A percentile compares a stretch with the other conserved stretches of the same genome.
phyloP scores from a whole-genome alignment of 2,329 filamentous ascomycete genomes.

The Cordyceps tenuipes region DNA sequence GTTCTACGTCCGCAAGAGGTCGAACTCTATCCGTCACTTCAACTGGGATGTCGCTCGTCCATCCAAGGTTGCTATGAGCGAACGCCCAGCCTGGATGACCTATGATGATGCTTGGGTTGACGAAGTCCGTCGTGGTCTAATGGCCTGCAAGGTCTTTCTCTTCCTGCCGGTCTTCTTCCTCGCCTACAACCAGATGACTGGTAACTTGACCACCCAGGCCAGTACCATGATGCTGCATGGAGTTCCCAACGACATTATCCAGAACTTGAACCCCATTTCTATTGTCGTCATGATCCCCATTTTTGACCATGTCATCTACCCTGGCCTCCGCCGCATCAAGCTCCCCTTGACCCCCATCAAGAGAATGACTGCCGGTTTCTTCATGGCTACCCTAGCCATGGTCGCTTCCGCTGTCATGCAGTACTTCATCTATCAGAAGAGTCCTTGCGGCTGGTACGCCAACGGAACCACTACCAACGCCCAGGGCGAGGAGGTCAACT shows the following conservation, averaged over 20 bases:
- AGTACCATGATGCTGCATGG: constrained; percentile 59
- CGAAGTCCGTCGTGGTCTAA: constrained; percentile 62
- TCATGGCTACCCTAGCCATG: constrained; percentile 55
- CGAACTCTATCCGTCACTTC: constrained; percentile 53
- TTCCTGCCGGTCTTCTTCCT: constrained; percentile 60
- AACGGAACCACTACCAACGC: constrained; percentile 20
- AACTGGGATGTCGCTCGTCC: constrained; percentile 65
- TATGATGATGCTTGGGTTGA: constrained; percentile 81
- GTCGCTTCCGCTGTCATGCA: constrained; percentile 48
- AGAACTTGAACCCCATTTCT: constrained; percentile 67
- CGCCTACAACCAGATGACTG: constrained; percentile 52
- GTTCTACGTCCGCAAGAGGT: constrained; percentile 52
- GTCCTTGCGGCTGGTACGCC: constrained; percentile 51
- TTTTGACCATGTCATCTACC: constrained; percentile 62
- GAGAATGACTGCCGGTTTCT: constrained; percentile 64
- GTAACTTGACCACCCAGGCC: constrained; percentile 56
- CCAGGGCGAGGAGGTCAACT: constrained; percentile 29
- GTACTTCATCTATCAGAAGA: constrained; percentile 55
- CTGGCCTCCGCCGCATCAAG: constrained; percentile 51
- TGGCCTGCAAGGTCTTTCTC: constrained; percentile 62
- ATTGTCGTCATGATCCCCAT: constrained; percentile 69
- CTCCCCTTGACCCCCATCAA: constrained; percentile 68
- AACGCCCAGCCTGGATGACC: constrained; percentile 65
- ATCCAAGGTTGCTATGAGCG: constrained; percentile 44
- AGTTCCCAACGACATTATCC: constrained; percentile 69